A percentile compares a stretch with the other conserved stretches of the same genome.
Conservation (phyloP, 352 stramenopile species). For the Pythium brassicae region DNA sequence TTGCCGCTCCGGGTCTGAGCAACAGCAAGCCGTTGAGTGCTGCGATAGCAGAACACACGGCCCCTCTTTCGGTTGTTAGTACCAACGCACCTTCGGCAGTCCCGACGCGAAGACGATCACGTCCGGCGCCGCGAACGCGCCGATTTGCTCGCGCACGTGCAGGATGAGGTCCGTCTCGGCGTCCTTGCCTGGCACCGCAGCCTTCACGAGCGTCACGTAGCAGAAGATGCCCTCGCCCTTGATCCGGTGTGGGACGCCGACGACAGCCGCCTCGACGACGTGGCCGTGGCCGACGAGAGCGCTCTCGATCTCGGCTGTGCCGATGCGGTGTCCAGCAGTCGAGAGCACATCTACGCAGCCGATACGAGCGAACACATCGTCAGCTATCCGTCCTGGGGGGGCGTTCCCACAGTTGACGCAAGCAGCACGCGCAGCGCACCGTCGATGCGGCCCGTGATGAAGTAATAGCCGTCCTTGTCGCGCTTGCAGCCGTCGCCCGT, state of each 20-base stretch:
- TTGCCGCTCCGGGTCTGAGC: conserved; percentile 93
- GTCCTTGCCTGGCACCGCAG: conserved; percentile 52
- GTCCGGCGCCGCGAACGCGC: conserved; percentile 95
- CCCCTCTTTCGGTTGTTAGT: background rate
- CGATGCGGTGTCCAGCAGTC: conserved; percentile 90
- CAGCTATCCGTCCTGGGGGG: background rate
- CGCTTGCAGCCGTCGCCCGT: conserved; percentile 87
- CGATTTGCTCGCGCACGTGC: conserved; percentile 91
- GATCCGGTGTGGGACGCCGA: conserved; percentile 94
- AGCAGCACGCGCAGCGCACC: conserved; percentile 16
- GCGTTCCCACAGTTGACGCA: background rate
- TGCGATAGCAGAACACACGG: background rate
- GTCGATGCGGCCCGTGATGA: conserved; percentile 98
- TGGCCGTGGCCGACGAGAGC: conserved; percentile 89
- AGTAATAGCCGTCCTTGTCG: conserved; percentile 97
- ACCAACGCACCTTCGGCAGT: conserved; percentile 80
- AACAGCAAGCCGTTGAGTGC: background rate
- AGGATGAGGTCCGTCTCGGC: conserved; percentile 59
- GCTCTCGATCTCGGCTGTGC: conserved; percentile 86
- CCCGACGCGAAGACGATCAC: conserved; percentile 90
- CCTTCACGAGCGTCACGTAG: conserved; percentile 90
- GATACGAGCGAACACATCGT: background rate
- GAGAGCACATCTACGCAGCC: conserved; percentile 89
- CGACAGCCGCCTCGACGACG: conserved; percentile 93
- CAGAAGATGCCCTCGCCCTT: conserved; percentile 97